These are phyloP conservation scores for Citrus inodora DNA, from an alignment of 345 rosid genomes.

Conservation along the genomic window DNA sequence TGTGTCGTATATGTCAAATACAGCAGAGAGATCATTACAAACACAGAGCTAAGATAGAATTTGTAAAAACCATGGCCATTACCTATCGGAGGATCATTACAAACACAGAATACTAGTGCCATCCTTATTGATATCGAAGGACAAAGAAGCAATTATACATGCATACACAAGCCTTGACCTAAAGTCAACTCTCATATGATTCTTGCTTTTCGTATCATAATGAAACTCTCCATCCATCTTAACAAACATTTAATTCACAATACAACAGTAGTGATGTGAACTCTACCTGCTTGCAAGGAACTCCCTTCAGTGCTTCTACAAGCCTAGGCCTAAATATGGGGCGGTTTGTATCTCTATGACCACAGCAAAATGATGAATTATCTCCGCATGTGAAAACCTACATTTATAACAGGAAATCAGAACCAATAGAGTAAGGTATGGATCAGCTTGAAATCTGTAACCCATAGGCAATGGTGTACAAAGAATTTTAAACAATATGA, in stretches of 20 bases:
- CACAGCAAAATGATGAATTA: slow-evolving; percentile 89
- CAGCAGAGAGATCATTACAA: background rate
- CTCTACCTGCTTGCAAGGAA: slow-evolving; percentile 81
- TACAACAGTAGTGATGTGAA: background rate
- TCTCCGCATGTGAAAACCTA: slow-evolving; percentile 97
- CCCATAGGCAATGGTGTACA: background rate
- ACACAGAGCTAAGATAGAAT: background rate
- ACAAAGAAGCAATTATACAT: background rate
- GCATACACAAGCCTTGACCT: background rate
- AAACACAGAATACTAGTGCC: background rate
- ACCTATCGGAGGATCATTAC: background rate
- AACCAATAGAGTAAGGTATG: background rate
- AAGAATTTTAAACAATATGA: background rate
- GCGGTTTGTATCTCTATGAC: slow-evolving; percentile 69
- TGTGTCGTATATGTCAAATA: background rate
- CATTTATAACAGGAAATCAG: slow-evolving; percentile 7
- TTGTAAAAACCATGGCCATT: background rate
- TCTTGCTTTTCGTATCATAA: background rate
- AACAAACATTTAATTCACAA: background rate
- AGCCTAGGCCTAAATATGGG: slow-evolving; percentile 85
- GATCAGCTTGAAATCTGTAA: background rate
- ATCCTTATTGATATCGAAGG: background rate
- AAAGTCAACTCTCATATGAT: background rate
- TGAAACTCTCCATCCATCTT: background rate
- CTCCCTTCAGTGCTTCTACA: slow-evolving; percentile 75